Evolutionary conservation across 805 yeast species (phyloP).

Genomic region (Yueomyces sinensis): DNA sequence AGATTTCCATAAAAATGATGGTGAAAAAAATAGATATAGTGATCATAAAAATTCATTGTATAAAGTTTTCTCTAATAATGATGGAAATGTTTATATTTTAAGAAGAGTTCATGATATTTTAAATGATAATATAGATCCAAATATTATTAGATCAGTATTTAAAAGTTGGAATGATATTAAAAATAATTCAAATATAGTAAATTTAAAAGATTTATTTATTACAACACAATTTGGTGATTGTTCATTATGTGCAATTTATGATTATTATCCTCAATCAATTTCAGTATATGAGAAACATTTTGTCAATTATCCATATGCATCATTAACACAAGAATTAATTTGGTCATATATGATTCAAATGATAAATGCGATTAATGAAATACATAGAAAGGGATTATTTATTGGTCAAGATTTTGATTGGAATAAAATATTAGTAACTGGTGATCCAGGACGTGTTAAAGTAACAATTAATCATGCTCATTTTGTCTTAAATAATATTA

Average conservation of each 20-base stretch:
- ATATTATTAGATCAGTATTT: slow-evolving; percentile 40
- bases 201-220: slow-evolving; percentile 71
- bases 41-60: slow-evolving; percentile 48
- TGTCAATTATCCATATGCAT: slow-evolving; percentile 20
- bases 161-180: slow-evolving; percentile 50
- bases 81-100: slow-evolving; percentile 68
- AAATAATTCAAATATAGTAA: slow-evolving; percentile 40
- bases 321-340: slow-evolving; percentile 46
- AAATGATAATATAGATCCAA: slow-evolving; percentile 33
- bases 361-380: slow-evolving; percentile 48
- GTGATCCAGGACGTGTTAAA: slow-evolving; percentile 51
- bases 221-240: slow-evolving; percentile 74
- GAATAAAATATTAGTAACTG: slow-evolving; percentile 61
- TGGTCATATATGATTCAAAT: slow-evolving; percentile 75
- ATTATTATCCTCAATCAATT: slow-evolving; percentile 65
- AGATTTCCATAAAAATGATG: slow-evolving; percentile 32
- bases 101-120: slow-evolving; percentile 57
- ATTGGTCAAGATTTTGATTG: slow-evolving; percentile 46
- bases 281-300: slow-evolving; percentile 63
- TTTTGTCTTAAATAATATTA: slow-evolving; percentile 45
- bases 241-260: slow-evolving; percentile 67
- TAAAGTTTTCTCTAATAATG: slow-evolving; percentile 66
- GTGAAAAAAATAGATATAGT: slow-evolving; percentile 26
- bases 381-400: slow-evolving; percentile 48
- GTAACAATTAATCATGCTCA: slow-evolving; percentile 57